These are phyloP conservation scores for Termitomyces sp. DNA, from an alignment of 768 basidiomycete genomes.

Conservation along the genomic window DNA sequence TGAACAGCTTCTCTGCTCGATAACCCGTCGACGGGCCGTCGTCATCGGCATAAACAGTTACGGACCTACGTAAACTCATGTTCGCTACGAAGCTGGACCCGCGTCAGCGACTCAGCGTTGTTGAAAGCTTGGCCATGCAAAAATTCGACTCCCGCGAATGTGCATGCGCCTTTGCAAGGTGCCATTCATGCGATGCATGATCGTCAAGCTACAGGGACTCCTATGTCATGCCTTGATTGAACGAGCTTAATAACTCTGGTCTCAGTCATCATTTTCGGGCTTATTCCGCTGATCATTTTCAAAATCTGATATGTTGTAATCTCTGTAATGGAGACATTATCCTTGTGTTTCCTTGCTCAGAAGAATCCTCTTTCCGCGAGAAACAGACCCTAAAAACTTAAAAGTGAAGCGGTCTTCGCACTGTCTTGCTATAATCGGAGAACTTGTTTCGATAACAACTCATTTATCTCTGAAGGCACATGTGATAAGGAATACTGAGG, in stretches of 20 bases:
- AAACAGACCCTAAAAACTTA: not conserved
- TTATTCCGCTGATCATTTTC: no score
- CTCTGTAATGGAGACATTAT: not conserved
- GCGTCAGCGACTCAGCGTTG: not conserved
- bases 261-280: not conserved
- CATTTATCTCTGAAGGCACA: not conserved
- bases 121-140: not conserved
- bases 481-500: not conserved
- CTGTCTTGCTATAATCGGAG: not conserved
- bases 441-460: not conserved
- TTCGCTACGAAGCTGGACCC: conserved; percentile 1
- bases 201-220: not conserved
- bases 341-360: not conserved
- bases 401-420: not conserved
- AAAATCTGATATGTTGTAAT: not conserved
- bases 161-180: not conserved
- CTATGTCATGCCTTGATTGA: not conserved
- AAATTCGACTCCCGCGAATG: not conserved
- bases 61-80: conserved; percentile 1
- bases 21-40: no score
- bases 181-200: not conserved
- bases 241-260: not conserved
- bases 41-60: not conserved
- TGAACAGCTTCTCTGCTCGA: not conserved
- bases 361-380: not conserved